phyloP scores from a whole-genome alignment of 805 yeast genomes.

The Teunomyces lycoperdinae region DNA sequence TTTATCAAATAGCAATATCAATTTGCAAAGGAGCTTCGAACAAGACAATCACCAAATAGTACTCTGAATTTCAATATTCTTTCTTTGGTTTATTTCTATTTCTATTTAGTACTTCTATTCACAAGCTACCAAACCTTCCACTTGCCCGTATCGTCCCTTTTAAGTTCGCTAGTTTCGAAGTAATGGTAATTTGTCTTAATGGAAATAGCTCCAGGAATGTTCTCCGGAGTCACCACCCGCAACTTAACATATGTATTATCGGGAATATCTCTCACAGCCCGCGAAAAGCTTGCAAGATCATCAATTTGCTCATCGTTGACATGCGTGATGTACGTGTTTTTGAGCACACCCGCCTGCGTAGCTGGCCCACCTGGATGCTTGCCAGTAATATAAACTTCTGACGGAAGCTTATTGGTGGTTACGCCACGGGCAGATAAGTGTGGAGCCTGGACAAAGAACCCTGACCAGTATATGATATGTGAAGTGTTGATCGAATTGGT shows the following conservation, averaged over 20 bases:
- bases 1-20: too few relatives aligned
- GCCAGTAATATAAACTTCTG: conserved; percentile 77
- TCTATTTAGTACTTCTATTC: too few relatives aligned
- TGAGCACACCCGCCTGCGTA: conserved; percentile 70
- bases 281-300: conserved; percentile 63
- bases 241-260: conserved; percentile 80
- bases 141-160: conserved; percentile 43
- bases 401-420: conserved; percentile 64
- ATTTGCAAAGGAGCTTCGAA: too few relatives aligned
- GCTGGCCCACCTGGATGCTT: conserved; percentile 85
- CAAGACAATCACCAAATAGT: too few relatives aligned
- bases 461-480: conserved; percentile 77
- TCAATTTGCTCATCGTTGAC: conserved; percentile 76
- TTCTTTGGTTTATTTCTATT: too few relatives aligned
- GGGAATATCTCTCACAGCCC: conserved; percentile 64
- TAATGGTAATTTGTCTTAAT: conserved; percentile 86
- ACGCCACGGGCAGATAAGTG: conserved; percentile 90
- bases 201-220: conserved; percentile 82
- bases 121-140: conserved; percentile 29
- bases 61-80: too few relatives aligned
- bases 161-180: conserved; percentile 69
- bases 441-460: conserved; percentile 81
- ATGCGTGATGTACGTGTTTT: conserved; percentile 85
- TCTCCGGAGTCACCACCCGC: conserved; percentile 79
- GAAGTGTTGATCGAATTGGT: conserved; percentile 58